Conservation (phyloP, 805 yeast genomes). For the Tanozyma kutaoensis region DNA sequence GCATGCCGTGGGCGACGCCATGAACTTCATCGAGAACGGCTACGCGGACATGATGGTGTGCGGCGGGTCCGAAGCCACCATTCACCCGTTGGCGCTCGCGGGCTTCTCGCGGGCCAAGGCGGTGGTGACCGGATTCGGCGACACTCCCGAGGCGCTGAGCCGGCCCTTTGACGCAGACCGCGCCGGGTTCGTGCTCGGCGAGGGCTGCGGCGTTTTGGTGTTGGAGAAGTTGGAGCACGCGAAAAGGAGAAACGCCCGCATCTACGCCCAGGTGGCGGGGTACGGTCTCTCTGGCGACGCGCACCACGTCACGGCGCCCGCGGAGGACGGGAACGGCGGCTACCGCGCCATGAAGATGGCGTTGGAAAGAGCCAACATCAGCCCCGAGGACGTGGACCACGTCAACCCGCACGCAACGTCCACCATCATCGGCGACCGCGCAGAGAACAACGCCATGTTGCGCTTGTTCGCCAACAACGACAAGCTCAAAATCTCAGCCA, state of each 20-base stretch:
- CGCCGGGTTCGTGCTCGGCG: conserved; percentile 85
- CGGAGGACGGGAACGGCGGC: conserved; percentile 76
- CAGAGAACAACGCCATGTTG: conserved; percentile 69
- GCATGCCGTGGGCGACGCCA: conserved; percentile 89
- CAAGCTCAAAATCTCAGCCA: conserved; percentile 51
- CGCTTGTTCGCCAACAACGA: conserved; percentile 30
- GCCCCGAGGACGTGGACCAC: conserved; percentile 46
- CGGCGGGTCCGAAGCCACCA: conserved; percentile 85
- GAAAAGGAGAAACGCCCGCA: conserved; percentile 35
- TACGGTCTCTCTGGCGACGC: conserved; percentile 92
- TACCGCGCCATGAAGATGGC: conserved; percentile 73
- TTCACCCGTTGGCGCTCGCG: conserved; percentile 77
- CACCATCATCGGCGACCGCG: conserved; percentile 76
- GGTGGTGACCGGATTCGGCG: conserved; percentile 50
- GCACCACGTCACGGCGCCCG: conserved; percentile 86
- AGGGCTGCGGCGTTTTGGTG: conserved; percentile 78
- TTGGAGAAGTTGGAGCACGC: conserved; percentile 77
- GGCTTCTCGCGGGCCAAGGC: conserved; percentile 89
- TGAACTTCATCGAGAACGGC: conserved; percentile 62
- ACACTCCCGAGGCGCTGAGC: conserved; percentile 52
- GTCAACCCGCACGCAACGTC: conserved; percentile 97
- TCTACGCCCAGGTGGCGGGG: conserved; percentile 75
- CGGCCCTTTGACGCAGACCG: conserved; percentile 77
- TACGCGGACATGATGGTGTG: conserved; percentile 82
- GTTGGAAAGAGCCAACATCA: conserved; percentile 33